Evolutionary conservation across 768 basidiomycete species (phyloP).

Genomic region (Tulasnella sp.): DNA sequence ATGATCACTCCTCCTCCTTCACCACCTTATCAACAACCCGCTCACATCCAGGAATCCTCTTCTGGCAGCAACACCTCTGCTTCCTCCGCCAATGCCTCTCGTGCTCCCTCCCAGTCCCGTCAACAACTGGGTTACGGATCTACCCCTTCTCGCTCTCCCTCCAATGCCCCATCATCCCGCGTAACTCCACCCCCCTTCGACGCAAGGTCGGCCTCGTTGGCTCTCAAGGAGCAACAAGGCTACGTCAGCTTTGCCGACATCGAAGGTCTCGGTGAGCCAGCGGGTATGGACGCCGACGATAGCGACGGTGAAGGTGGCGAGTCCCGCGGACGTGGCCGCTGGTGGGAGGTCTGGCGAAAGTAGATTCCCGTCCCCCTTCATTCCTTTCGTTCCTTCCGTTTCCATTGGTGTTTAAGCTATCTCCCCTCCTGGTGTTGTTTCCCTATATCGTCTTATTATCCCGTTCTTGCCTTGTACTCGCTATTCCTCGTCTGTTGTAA

Average conservation of each 20-base stretch:
- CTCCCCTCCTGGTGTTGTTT: background rate
- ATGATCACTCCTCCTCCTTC: conserved; percentile 17
- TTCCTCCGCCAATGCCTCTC: conserved; percentile 5
- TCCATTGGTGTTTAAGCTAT: background rate
- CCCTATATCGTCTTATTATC: no score
- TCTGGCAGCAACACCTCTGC: background rate
- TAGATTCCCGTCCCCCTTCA: conserved; percentile 5
- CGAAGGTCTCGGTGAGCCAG: conserved; percentile 17
- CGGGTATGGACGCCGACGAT: conserved; percentile 10
- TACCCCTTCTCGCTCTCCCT: background rate
- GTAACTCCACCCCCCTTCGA: conserved; percentile 15
- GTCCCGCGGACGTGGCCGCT: conserved; percentile 6
- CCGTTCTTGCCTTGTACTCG: background rate
- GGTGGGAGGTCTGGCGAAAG: conserved; percentile 17
- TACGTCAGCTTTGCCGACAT: conserved; percentile 19
- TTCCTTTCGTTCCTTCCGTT: background rate
- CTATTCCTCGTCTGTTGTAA: background rate
- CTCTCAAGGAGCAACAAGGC: conserved; percentile 16
- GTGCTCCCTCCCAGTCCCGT: conserved; percentile 5
- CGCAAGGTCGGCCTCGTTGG: conserved; percentile 7
- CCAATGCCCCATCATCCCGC: background rate
- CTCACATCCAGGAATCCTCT: background rate
- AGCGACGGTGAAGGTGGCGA: background rate
- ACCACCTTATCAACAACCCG: background rate
- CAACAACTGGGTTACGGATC: background rate